phyloP scores from a whole-genome alignment of 148 eudicot genomes.

The Diospyros lotus region DNA sequence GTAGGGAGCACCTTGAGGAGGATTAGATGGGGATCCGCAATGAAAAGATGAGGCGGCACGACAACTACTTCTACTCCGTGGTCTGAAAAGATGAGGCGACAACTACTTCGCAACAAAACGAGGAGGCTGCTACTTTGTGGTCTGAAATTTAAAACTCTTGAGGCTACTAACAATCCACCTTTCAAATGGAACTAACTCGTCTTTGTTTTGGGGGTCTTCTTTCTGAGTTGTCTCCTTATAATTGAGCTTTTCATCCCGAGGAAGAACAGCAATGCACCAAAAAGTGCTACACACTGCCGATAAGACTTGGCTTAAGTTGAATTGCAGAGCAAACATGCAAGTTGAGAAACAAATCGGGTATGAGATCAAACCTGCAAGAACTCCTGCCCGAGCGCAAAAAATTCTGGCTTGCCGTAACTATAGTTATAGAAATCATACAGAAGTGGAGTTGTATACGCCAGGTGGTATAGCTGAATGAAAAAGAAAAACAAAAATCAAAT shows the following conservation, averaged over 20 bases:
- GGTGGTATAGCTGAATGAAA: conserved; percentile 40
- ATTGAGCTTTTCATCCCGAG: conserved; percentile 64
- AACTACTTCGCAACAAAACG: no score
- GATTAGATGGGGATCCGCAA: not conserved
- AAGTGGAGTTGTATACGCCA: conserved; percentile 43
- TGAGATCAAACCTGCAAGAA: conserved; percentile 48
- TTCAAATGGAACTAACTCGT: conserved; percentile 23
- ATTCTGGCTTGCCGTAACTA: conserved; percentile 33
- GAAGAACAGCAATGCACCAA: conserved; percentile 68
- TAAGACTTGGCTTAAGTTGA: conserved; percentile 9
- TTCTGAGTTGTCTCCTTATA: conserved; percentile 45
- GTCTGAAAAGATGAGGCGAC: not conserved
- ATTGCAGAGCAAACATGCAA: not conserved
- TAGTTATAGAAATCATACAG: conserved; percentile 58
- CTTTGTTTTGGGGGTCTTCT: conserved; percentile 53
- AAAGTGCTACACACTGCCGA: conserved; percentile 47
- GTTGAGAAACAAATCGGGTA: not conserved
- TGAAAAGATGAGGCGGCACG: not conserved
- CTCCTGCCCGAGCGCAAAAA: conserved; percentile 29
- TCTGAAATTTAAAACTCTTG: not conserved
- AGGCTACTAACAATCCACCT: not conserved
- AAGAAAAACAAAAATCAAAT: not conserved
- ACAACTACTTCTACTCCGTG: not conserved
- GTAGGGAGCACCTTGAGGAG: no score
- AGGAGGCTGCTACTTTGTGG: not conserved